phyloP scores from a whole-genome alignment of 2,329 filamentous ascomycete species.

The Trichoderma semiorbis region DNA sequence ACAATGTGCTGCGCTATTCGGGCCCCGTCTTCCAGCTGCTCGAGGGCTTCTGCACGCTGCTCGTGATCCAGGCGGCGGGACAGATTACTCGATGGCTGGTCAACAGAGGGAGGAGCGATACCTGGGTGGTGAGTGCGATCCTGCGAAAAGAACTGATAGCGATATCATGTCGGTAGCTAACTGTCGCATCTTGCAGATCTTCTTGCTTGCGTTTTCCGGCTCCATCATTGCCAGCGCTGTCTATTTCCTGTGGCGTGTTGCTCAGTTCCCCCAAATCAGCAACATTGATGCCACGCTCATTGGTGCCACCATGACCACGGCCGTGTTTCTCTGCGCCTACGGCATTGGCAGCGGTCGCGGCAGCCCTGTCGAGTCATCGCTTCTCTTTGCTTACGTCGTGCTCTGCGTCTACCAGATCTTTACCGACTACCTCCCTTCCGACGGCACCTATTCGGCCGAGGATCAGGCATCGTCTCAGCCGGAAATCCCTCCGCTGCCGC shows the following conservation, averaged over 20 bases:
- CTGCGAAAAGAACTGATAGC: neutral
- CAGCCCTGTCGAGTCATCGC: constrained; percentile 90
- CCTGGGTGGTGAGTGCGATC: constrained; percentile 75
- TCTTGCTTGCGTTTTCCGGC: constrained; percentile 80
- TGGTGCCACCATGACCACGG: constrained; percentile 86
- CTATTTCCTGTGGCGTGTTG: constrained; percentile 95
- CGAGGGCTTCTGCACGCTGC: constrained; percentile 92
- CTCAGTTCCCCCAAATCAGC: constrained; percentile 87
- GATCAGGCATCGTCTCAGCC: constrained; percentile 57
- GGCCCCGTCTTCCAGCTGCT: constrained; percentile 91
- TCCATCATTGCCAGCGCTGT: constrained; percentile 90
- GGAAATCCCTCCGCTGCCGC: constrained; percentile 94
- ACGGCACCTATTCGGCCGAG: constrained; percentile 53
- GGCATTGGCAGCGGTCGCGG: constrained; percentile 91
- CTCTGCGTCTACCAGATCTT: constrained; percentile 99
- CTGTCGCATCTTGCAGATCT: constrained; percentile 56
- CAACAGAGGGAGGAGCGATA: constrained; percentile 88
- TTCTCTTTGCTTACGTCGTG: constrained; percentile 96
- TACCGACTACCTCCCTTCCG: constrained; percentile 90
- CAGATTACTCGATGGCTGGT: constrained; percentile 95
- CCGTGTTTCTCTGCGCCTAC: constrained; percentile 87
- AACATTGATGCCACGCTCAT: constrained; percentile 92
- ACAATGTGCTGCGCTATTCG: constrained; percentile 82
- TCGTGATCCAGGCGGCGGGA: constrained; percentile 92
- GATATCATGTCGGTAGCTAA: neutral